phyloP scores from a whole-genome alignment of 176 grass and related monocot species.

The Musa troglodytarum region DNA sequence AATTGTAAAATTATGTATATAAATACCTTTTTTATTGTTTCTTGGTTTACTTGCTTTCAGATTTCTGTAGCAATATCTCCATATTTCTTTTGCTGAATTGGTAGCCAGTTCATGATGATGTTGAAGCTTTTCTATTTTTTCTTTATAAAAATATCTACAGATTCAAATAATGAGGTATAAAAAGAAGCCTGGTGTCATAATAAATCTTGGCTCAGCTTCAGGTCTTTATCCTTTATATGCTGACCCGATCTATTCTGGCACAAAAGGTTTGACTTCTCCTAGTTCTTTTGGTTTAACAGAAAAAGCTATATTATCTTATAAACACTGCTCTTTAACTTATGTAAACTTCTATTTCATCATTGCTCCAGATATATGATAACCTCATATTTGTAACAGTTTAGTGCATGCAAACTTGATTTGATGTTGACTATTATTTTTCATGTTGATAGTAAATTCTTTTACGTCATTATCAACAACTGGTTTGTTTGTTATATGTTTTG shows the following conservation, averaged over 20 bases:
- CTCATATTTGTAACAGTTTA: neutral
- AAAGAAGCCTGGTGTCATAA: constrained; percentile 84
- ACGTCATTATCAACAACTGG: neutral
- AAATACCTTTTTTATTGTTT: neutral
- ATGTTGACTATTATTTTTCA: too few species aligned
- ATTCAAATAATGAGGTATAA: constrained; percentile 71
- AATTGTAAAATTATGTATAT: neutral
- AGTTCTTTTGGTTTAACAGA: neutral
- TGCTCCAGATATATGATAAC: too few species aligned
- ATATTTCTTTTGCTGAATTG: neutral
- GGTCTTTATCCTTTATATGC: constrained; percentile 65
- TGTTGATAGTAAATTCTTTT: neutral
- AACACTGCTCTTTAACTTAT: neutral
- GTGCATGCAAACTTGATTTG: too few species aligned
- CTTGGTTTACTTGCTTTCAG: neutral
- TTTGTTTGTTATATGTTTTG: too few species aligned
- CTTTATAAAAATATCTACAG: constrained; percentile 20
- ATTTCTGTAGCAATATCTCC: neutral
- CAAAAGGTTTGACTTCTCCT: constrained; percentile 63
- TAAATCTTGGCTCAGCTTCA: constrained; percentile 89
- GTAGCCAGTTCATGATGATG: neutral
- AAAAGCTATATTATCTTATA: neutral
- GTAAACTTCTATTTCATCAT: too few species aligned
- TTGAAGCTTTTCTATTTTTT: constrained; percentile 9
- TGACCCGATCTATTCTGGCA: constrained; percentile 71